phyloP scores from a whole-genome alignment of 2,329 filamentous ascomycete species.

The Aureobasidium sp. region DNA sequence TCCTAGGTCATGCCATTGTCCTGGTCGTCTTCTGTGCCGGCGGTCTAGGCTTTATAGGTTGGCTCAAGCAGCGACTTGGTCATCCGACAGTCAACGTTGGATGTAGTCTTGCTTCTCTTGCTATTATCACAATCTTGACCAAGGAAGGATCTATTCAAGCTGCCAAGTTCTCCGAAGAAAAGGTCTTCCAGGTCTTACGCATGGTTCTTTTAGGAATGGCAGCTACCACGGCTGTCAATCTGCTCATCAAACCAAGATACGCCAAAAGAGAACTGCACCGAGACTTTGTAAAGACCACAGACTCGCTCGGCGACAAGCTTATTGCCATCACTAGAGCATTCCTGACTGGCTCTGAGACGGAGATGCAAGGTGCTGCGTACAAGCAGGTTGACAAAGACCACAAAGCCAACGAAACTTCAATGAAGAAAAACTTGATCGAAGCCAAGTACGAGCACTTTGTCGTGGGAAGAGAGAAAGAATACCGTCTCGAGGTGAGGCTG shows the following conservation, averaged over 20 bases:
- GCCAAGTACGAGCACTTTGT: conserved; percentile 86
- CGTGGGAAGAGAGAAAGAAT: conserved; percentile 70
- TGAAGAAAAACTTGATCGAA: conserved; percentile 73
- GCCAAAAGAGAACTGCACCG: conserved; percentile 66
- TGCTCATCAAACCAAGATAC: conserved; percentile 71
- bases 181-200: conserved; percentile 74
- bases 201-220: conserved; percentile 74
- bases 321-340: conserved; percentile 77
- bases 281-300: conserved; percentile 66
- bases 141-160: conserved; percentile 84
- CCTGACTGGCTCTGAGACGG: conserved; percentile 71
- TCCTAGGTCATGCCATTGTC: conserved; percentile 70
- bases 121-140: conserved; percentile 81
- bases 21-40: conserved; percentile 78
- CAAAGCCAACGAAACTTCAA: conserved; percentile 58
- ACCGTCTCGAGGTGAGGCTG: conserved; percentile 69
- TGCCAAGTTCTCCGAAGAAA: conserved; percentile 72
- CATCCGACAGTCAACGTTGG: conserved; percentile 45
- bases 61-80: conserved; percentile 32
- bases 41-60: conserved; percentile 71
- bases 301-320: conserved; percentile 72
- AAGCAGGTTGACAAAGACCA: conserved; percentile 51
- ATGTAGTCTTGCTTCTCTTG: conserved; percentile 77
- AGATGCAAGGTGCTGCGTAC: conserved; percentile 63
- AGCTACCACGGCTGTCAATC: conserved; percentile 64